These are phyloP conservation scores for Trichoderma atrobrunneum DNA, from an alignment of 2,329 filamentous ascomycete genomes.

Conservation along the genomic window DNA sequence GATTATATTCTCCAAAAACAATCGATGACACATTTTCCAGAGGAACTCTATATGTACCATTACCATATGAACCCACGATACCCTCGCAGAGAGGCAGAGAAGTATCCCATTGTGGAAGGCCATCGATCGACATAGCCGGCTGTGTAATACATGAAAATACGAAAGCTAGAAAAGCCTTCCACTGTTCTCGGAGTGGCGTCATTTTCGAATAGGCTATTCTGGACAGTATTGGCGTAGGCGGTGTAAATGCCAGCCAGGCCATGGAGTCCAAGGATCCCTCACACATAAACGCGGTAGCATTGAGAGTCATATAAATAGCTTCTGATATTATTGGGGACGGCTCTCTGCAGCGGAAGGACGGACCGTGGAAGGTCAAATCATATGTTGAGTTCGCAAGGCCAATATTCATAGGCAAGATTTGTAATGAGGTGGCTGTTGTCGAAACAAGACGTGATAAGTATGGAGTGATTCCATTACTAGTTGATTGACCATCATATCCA, in stretches of 20 bases:
- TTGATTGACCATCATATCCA: not conserved
- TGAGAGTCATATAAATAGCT: not conserved
- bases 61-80: not conserved
- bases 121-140: not conserved
- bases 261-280: not conserved
- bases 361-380: not conserved
- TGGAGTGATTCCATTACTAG: not conserved
- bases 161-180: not conserved
- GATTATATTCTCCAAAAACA: not conserved
- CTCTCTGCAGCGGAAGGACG: not conserved
- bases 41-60: not conserved
- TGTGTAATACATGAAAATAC: not conserved
- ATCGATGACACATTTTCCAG: not conserved
- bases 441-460: not conserved
- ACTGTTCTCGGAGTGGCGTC: not conserved
- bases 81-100: not conserved
- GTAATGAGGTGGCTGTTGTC: not conserved
- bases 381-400: not conserved
- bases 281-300: not conserved
- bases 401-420: not conserved
- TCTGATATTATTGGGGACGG: not conserved
- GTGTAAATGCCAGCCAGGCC: not conserved
- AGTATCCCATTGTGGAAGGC: not conserved
- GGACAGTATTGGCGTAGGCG: not conserved
- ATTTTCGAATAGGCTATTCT: not conserved